Percentiles rank a stretch among this genome's conserved stretches.
These are phyloP conservation scores for Chalaropsis thielavioides DNA, from an alignment of 2,329 filamentous ascomycete species.

Conservation along the genomic window DNA sequence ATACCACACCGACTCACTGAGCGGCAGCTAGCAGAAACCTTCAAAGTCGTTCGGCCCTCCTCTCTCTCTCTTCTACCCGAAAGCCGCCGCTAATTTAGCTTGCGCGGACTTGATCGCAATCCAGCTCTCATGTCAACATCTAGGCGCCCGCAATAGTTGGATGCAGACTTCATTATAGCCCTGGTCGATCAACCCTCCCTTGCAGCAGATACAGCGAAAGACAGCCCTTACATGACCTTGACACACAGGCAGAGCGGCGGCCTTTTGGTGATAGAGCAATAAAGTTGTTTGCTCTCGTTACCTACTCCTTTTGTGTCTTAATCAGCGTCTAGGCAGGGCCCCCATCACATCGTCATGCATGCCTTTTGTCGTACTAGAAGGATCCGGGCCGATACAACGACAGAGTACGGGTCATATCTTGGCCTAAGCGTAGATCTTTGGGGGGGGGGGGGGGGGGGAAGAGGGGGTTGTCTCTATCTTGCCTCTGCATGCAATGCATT, in stretches of 20 bases:
- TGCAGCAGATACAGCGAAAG: not conserved
- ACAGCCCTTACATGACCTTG: too few species aligned
- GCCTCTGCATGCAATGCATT: not conserved
- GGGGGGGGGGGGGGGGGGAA: not conserved
- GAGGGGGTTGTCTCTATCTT: not conserved
- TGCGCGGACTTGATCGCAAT: not conserved
- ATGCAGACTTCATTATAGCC: not conserved
- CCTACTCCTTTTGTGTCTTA: not conserved
- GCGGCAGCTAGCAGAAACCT: not conserved
- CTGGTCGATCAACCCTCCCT: not conserved
- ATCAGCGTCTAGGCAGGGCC: not conserved
- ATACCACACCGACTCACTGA: too few species aligned
- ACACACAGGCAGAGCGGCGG: not conserved
- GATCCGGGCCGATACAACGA: slow-evolving; percentile 5
- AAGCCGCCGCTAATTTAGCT: not conserved
- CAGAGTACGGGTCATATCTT: not conserved
- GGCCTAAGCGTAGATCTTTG: not conserved
- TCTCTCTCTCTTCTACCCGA: not conserved
- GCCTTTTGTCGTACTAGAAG: not conserved
- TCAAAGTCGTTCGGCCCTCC: too few species aligned
- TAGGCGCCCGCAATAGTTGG: not conserved
- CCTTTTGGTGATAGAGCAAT: not conserved
- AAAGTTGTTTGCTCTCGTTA: not conserved
- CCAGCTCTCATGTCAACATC: not conserved
- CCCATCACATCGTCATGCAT: not conserved